A percentile compares a stretch with the other conserved stretches of the same genome.
Evolutionary conservation across 257 asterid genomes (phyloP).

Genomic region (Solanum appendiculatum): DNA sequence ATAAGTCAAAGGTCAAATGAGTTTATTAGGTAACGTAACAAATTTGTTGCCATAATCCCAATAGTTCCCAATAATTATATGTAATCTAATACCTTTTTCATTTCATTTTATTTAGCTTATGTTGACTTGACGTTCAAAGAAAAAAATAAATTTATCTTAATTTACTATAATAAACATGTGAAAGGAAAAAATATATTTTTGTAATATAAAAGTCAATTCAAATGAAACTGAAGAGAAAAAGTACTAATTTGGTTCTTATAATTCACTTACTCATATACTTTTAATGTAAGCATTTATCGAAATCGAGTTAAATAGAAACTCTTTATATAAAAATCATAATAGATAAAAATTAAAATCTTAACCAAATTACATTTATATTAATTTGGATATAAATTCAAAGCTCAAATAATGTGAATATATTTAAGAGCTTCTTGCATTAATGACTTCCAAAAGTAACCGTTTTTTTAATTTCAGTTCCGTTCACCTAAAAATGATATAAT

Average conservation of each 20-base stretch:
- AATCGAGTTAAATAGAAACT: not conserved
- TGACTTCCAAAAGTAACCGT: not conserved
- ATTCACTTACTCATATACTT: not conserved
- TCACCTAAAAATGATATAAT: not conserved
- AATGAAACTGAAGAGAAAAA: not conserved
- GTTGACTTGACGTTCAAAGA: not conserved
- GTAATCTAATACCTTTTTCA: not conserved
- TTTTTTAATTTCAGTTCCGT: not conserved
- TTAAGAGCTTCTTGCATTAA: not conserved
- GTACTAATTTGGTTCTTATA: not conserved
- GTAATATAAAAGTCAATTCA: not conserved
- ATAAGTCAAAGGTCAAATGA: not conserved
- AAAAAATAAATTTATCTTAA: not conserved
- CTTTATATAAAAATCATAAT: not conserved
- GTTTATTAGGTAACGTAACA: not conserved
- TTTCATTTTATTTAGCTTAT: not conserved
- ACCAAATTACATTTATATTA: not conserved
- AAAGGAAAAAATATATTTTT: not conserved
- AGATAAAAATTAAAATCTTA: not conserved
- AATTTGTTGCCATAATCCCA: not conserved
- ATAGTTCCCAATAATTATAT: not conserved
- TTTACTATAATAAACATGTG: not conserved
- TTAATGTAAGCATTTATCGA: not conserved
- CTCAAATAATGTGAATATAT: not conserved
- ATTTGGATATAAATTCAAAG: not conserved